phyloP scores from a whole-genome alignment of 1,139 yeast species.

The Chernovozyma aurita region DNA sequence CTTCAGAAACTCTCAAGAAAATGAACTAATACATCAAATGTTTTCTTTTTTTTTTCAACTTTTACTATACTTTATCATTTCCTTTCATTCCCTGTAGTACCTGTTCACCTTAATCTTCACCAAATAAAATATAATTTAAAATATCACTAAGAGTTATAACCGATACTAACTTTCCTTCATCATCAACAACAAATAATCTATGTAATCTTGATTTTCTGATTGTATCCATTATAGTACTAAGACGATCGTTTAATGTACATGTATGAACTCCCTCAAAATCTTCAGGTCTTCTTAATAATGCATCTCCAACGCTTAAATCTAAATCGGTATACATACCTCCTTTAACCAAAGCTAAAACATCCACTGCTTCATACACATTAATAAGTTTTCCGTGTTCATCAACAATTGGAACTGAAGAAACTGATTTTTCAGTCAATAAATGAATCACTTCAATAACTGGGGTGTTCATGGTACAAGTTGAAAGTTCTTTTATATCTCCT shows the following conservation, averaged over 20 bases:
- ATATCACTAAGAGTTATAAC: constrained; percentile 92
- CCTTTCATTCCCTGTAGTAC: no score
- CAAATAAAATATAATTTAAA: constrained; percentile 73
- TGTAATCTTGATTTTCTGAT: constrained; percentile 88
- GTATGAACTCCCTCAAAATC: constrained; percentile 98
- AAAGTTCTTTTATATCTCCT: constrained; percentile 55
- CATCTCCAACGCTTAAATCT: constrained; percentile 92
- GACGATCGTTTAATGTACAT: constrained; percentile 81
- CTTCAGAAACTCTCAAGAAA: no score
- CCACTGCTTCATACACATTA: constrained; percentile 95
- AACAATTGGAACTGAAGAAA: constrained; percentile 89
- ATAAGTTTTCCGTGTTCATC: constrained; percentile 72
- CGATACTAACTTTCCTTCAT: constrained; percentile 69
- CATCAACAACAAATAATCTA: constrained; percentile 89
- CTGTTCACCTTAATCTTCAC: constrained; percentile 56
- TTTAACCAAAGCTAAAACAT: constrained; percentile 85
- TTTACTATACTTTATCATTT: no score
- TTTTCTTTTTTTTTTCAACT: no score
- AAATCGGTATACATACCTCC: constrained; percentile 93
- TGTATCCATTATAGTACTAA: constrained; percentile 90
- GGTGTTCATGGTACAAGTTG: constrained; percentile 84
- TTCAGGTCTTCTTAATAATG: constrained; percentile 87
- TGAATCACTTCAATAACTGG: constrained; percentile 95
- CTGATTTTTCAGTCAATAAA: constrained; percentile 69
- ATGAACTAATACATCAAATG: no score